phyloP scores from a whole-genome alignment of 371 early-diverging fungal genomes.

The Actinomortierella ambigua region DNA sequence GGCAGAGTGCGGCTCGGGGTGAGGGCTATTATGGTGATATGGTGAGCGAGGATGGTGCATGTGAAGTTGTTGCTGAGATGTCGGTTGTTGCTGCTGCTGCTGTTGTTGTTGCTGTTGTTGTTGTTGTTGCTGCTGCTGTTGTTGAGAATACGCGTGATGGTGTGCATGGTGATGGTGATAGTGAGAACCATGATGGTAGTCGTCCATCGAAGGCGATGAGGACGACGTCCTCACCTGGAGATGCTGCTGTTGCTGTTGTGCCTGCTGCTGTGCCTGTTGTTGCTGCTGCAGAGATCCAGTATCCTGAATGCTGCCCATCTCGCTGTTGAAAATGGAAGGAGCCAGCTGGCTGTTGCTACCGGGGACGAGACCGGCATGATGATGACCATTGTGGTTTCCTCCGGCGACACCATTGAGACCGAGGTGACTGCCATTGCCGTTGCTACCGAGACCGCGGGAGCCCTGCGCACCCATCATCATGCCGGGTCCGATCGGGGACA shows the following conservation, averaged over 20 bases:
- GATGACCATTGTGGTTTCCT: too few species aligned
- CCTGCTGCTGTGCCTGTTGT: conserved; percentile 16
- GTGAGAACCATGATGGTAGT: conserved; percentile 30
- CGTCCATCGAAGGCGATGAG: conserved; percentile 13
- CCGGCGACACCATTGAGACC: too few species aligned
- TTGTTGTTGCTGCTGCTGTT: conserved; percentile 34
- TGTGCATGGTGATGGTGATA: conserved; percentile 30
- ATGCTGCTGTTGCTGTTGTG: neutral
- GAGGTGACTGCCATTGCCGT: too few species aligned
- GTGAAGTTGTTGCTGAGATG: conserved; percentile 8
- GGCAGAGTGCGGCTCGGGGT: conserved; percentile 31
- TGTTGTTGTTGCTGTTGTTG: conserved; percentile 11
- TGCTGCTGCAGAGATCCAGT: conserved; percentile 9
- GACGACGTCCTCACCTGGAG: too few species aligned
- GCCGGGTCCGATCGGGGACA: too few species aligned
- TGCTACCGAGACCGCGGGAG: too few species aligned
- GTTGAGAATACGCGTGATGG: conserved; percentile 29
- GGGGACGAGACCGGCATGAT: too few species aligned
- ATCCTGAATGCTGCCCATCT: too few species aligned
- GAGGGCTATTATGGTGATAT: conserved; percentile 10
- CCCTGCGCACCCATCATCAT: too few species aligned
- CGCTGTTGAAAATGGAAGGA: too few species aligned
- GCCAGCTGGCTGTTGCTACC: too few species aligned
- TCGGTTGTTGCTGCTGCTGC: neutral
- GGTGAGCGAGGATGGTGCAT: conserved; percentile 13